Evolutionary conservation across 2,329 filamentous ascomycete species (phyloP).

Genomic region (Lecanosticta acicola): DNA sequence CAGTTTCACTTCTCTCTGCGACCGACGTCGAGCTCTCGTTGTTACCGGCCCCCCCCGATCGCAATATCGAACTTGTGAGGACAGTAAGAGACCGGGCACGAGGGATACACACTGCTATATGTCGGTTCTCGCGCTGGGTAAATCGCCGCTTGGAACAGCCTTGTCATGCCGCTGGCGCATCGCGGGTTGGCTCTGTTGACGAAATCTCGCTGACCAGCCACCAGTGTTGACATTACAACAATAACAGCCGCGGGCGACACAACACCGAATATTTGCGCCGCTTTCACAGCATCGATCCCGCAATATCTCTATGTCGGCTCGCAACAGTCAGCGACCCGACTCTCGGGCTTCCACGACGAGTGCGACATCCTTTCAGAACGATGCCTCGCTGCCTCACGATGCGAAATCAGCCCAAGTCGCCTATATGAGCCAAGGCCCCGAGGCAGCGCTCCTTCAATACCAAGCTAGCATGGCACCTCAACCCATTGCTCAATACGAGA

Average conservation of each 20-base stretch:
- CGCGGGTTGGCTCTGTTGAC: background rate
- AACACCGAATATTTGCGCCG: slow-evolving; percentile 9
- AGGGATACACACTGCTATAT: background rate
- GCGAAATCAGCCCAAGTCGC: slow-evolving; percentile 14
- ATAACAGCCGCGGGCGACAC: slow-evolving; percentile 10
- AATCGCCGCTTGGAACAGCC: background rate
- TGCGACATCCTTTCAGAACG: slow-evolving; percentile 29
- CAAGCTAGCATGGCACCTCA: slow-evolving; percentile 25
- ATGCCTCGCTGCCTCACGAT: slow-evolving; percentile 21
- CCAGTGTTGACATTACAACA: slow-evolving; percentile 2
- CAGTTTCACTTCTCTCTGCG: background rate
- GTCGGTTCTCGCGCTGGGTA: background rate
- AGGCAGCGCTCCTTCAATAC: slow-evolving; percentile 30
- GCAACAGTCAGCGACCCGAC: slow-evolving; percentile 26
- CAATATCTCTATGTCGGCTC: slow-evolving; percentile 24
- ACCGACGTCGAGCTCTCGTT: background rate
- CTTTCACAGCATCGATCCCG: slow-evolving; percentile 15
- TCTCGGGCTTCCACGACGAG: slow-evolving; percentile 33
- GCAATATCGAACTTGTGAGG: background rate
- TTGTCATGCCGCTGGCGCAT: background rate
- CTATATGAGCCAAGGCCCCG: slow-evolving; percentile 23
- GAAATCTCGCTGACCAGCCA: slow-evolving; percentile 7
- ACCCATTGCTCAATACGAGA: slow-evolving; percentile 19
- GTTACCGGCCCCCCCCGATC: background rate
- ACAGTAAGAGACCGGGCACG: background rate